Evolutionary conservation across 192 early-diverging fungal species (phyloP).

Genomic region (Globomyces pollinis-pini): DNA sequence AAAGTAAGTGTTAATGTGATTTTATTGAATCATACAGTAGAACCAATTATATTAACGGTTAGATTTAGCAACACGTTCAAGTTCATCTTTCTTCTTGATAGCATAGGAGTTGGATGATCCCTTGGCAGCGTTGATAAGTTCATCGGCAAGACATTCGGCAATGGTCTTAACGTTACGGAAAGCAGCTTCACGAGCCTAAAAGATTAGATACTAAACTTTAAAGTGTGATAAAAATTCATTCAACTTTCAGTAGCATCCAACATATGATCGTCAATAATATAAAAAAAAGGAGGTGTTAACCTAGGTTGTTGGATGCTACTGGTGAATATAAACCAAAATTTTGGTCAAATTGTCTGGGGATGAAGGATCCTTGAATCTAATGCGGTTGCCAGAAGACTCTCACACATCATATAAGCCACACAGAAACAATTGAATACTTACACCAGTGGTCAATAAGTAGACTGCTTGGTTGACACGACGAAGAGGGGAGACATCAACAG

Average conservation of each 20-base stretch:
- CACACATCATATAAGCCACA: no score
- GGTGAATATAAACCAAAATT: constrained; percentile 14
- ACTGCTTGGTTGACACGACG: constrained; percentile 97
- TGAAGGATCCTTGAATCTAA: not conserved
- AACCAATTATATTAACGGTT: constrained; percentile 17
- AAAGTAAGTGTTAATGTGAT: no score
- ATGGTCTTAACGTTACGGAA: constrained; percentile 99
- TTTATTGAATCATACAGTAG: no score
- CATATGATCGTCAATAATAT: constrained; percentile 18
- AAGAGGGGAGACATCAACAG: constrained; percentile 98
- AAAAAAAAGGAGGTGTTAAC: not conserved
- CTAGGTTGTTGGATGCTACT: no score
- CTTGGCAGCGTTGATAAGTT: constrained; percentile 94
- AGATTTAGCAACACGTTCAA: constrained; percentile 80
- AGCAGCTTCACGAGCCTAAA: constrained; percentile 94
- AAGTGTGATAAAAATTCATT: constrained; percentile 26
- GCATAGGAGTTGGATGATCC: constrained; percentile 99
- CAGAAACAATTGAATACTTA: constrained; percentile 43
- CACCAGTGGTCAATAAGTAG: constrained; percentile 88
- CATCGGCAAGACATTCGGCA: constrained; percentile 98
- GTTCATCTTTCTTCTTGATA: constrained; percentile 99
- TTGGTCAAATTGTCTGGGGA: not conserved
- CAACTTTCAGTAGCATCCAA: constrained; percentile 10
- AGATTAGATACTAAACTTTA: no score
- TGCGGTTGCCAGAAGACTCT: no score